Evolutionary conservation across 306 rosid genomes (phyloP).

Genomic region (Quercus cerris): DNA sequence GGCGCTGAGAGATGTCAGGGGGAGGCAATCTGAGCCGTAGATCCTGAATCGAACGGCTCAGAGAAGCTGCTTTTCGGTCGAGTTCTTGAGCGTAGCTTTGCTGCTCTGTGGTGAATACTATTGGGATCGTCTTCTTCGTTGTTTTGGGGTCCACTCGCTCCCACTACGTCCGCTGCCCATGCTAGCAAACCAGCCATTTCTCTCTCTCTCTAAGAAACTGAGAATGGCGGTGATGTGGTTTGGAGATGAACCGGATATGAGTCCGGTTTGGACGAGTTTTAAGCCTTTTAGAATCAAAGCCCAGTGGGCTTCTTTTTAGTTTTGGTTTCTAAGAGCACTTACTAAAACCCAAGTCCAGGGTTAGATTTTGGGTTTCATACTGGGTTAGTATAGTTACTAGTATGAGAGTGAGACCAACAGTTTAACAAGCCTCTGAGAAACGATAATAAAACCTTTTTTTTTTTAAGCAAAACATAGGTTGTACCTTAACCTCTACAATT

Average conservation of each 20-base stretch:
- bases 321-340: neutral
- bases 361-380: neutral
- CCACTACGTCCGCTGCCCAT: conserved; percentile 97
- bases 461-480: too few species aligned
- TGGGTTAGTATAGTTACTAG: neutral
- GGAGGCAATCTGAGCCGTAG: conserved; percentile 89
- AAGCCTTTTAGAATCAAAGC: neutral
- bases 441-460: too few species aligned
- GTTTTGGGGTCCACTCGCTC: conserved; percentile 45
- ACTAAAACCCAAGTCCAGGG: neutral
- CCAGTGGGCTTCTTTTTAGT: neutral
- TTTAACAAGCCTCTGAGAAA: neutral
- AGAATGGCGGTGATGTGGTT: neutral
- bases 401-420: neutral
- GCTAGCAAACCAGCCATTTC: conserved; percentile 90
- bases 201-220: neutral
- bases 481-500: too few species aligned
- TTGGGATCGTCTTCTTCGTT: conserved; percentile 45
- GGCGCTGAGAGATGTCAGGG: conserved; percentile 80
- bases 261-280: neutral
- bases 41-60: conserved; percentile 76
- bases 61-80: conserved; percentile 51
- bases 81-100: conserved; percentile 56
- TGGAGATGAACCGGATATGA: neutral
- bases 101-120: conserved; percentile 60